These are phyloP conservation scores for Mycena haematopus DNA, from an alignment of 768 basidiomycete species.

Conservation along the genomic window DNA sequence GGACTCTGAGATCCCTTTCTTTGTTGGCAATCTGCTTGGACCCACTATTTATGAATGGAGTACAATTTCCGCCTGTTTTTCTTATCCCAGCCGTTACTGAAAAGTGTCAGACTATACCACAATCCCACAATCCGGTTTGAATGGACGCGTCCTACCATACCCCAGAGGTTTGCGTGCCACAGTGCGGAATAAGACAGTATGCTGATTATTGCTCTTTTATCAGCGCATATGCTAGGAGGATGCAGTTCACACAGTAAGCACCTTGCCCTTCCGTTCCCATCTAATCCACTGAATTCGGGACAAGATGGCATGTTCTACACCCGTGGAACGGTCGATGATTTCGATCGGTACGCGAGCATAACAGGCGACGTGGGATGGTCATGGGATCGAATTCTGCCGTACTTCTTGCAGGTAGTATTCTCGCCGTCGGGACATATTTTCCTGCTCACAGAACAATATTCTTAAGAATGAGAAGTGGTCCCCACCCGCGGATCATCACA, in stretches of 20 bases:
- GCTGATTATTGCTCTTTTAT: background rate
- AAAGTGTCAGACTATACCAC: conserved; percentile 7
- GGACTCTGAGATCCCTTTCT: background rate
- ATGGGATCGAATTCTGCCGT: conserved; percentile 44
- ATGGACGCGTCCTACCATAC: background rate
- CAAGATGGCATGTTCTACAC: conserved; percentile 45
- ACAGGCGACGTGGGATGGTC: conserved; percentile 45
- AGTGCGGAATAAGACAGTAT: background rate
- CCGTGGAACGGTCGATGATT: conserved; percentile 44
- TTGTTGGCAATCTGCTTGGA: background rate
- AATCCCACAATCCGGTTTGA: conserved; percentile 4
- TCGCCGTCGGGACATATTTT: no score
- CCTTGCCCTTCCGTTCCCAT: background rate
- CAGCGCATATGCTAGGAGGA: conserved; percentile 12
- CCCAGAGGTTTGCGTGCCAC: background rate
- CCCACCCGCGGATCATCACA: conserved; percentile 46
- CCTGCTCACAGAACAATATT: background rate
- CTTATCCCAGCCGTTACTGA: background rate
- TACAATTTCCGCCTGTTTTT: background rate
- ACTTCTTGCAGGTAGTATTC: conserved; percentile 37
- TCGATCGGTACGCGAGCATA: conserved; percentile 39
- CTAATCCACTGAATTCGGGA: background rate
- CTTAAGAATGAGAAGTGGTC: conserved; percentile 46
- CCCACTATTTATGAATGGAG: conserved; percentile 4
- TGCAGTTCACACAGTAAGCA: conserved; percentile 14